Evolutionary conservation across 2,329 filamentous ascomycete species (phyloP).

Genomic region (Xylariaceae sp.): DNA sequence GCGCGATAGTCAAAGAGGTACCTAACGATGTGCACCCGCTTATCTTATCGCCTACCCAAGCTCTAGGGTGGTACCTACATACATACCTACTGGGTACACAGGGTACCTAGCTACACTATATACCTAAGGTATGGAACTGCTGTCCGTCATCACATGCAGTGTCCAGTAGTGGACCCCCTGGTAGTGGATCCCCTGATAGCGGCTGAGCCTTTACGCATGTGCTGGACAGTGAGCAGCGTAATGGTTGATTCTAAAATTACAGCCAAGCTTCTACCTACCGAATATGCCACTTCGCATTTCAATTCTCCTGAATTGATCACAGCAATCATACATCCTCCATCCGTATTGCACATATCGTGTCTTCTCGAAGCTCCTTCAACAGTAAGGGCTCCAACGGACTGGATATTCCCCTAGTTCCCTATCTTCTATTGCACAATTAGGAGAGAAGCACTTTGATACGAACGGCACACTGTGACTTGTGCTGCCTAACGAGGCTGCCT

Average conservation of each 20-base stretch:
- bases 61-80: no score
- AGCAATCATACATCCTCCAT: background rate
- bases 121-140: no score
- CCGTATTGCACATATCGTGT: constrained; percentile 6
- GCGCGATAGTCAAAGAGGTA: no score
- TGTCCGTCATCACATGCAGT: no score
- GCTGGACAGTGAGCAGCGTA: constrained; percentile 17
- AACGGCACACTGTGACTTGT: constrained; percentile 31
- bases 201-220: no score
- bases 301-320: constrained; percentile 5
- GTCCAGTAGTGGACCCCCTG: no score
- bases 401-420: background rate
- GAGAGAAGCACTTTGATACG: constrained; percentile 6
- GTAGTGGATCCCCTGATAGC: no score
- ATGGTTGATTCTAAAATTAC: constrained; percentile 22
- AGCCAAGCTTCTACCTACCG: constrained; percentile 4
- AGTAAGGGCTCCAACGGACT: background rate
- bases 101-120: no score
- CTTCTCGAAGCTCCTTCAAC: constrained; percentile 2
- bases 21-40: no score
- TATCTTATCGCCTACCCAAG: no score
- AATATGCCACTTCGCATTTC: background rate
- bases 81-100: no score
- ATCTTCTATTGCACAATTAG: background rate
- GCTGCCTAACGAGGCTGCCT: constrained; percentile 40